Percentiles rank a stretch among this genome's conserved stretches.
Conservation (phyloP, 169 alveolate species). For the Cryptosporidium baileyi region DNA sequence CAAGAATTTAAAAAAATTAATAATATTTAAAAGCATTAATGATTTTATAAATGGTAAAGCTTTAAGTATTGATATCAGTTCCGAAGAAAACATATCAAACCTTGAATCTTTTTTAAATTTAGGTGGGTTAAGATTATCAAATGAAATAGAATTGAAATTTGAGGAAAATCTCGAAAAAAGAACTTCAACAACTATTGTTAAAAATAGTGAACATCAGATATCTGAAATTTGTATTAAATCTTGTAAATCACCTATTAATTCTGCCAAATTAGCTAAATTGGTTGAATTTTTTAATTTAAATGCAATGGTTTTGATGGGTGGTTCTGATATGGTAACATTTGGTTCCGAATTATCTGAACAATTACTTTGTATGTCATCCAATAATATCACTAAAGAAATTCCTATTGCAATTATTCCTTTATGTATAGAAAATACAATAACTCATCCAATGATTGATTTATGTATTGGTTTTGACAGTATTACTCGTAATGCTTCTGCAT, state of each 20-base stretch:
- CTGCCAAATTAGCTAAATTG: neutral
- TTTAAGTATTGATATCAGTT: neutral
- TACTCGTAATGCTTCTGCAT: slow-evolving; percentile 80
- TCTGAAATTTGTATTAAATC: neutral
- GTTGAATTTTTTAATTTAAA: slow-evolving; percentile 58
- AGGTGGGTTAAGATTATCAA: slow-evolving; percentile 38
- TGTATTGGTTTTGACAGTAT: slow-evolving; percentile 88
- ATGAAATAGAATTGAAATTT: neutral
- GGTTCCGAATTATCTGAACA: slow-evolving; percentile 80
- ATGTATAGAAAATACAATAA: slow-evolving; percentile 82
- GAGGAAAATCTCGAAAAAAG: no score
- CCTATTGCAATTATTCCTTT: slow-evolving; percentile 82
- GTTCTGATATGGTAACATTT: slow-evolving; percentile 83
- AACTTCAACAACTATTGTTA: neutral
- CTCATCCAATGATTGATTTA: slow-evolving; percentile 79
- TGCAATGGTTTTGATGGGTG: slow-evolving; percentile 86
- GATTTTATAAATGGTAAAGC: slow-evolving; percentile 26
- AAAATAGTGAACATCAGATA: neutral
- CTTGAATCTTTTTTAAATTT: slow-evolving; percentile 5
- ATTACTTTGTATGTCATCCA: slow-evolving; percentile 72
- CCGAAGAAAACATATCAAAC: neutral
- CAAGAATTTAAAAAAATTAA: neutral
- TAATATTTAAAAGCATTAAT: slow-evolving; percentile 2
- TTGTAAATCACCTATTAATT: neutral
- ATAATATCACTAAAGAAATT: slow-evolving; percentile 64